phyloP scores from a whole-genome alignment of 768 basidiomycete species.

The Agrocybe pediades region DNA sequence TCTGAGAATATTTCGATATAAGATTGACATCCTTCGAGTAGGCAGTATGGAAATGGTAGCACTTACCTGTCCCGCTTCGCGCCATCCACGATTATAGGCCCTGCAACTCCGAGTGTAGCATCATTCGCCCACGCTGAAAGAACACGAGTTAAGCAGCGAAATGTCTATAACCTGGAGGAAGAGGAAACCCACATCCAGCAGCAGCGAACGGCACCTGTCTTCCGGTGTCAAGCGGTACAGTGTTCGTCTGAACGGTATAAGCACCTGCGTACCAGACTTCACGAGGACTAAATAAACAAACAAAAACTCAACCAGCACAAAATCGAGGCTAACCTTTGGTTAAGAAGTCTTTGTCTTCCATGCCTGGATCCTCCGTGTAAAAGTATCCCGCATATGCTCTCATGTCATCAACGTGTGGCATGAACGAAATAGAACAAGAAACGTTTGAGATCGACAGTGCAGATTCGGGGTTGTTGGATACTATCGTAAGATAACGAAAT shows the following conservation, averaged over 20 bases:
- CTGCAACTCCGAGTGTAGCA: conserved; percentile 54
- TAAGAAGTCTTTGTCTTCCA: conserved; percentile 47
- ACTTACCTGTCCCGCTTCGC: conserved; percentile 58
- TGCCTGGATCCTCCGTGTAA: conserved; percentile 43
- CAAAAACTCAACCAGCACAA: neutral
- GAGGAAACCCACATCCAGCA: conserved; percentile 36
- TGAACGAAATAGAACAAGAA: conserved; percentile 52
- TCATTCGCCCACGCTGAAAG: conserved; percentile 53
- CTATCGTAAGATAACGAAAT: conserved; percentile 54
- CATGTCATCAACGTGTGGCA: conserved; percentile 52
- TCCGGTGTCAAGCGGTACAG: conserved; percentile 51
- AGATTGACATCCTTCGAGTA: too few species aligned
- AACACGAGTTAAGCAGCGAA: too few species aligned
- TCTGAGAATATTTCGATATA: conserved; percentile 23
- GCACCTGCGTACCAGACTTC: conserved; percentile 62
- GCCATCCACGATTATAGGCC: conserved; percentile 62
- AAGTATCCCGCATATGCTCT: conserved; percentile 57
- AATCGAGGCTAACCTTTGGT: conserved; percentile 42
- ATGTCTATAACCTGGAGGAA: too few species aligned
- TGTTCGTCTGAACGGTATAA: conserved; percentile 63
- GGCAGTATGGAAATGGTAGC: neutral
- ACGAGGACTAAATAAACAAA: neutral
- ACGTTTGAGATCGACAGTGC: conserved; percentile 48
- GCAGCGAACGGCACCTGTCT: conserved; percentile 48
- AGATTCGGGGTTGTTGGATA: conserved; percentile 32